Evolutionary conservation across 768 basidiomycete species (phyloP).

Genomic region (Zangia roseola): DNA sequence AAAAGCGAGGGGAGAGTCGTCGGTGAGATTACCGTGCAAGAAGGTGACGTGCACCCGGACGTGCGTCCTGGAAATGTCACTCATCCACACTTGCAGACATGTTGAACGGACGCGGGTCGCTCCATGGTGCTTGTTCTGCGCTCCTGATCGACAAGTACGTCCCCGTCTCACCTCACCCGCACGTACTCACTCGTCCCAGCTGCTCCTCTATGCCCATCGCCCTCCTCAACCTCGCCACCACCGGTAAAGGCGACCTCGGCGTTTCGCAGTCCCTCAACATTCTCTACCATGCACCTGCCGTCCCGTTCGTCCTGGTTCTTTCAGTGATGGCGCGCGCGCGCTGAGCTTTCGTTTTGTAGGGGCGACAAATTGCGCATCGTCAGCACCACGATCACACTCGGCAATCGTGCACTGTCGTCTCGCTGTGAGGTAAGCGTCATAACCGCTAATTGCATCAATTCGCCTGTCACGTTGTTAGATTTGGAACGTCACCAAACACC

Average conservation of each 20-base stretch:
- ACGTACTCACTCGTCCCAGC: constrained; percentile 25
- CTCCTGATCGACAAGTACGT: constrained; percentile 53
- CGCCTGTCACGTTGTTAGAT: constrained; percentile 36
- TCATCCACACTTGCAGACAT: constrained; percentile 40
- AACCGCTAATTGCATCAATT: background rate
- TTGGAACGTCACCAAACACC: constrained; percentile 52
- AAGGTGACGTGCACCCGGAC: too few species aligned
- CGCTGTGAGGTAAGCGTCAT: constrained; percentile 44
- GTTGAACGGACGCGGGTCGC: constrained; percentile 45
- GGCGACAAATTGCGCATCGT: constrained; percentile 52
- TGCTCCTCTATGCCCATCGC: constrained; percentile 51
- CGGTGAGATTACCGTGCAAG: constrained; percentile 40
- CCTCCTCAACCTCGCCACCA: constrained; percentile 29
- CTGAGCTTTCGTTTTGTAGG: constrained; percentile 29
- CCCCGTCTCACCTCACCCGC: background rate
- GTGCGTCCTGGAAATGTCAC: too few species aligned
- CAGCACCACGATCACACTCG: constrained; percentile 50
- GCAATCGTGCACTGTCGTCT: constrained; percentile 45
- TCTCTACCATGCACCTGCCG: constrained; percentile 57
- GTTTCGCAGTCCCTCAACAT: constrained; percentile 56
- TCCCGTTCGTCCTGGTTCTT: constrained; percentile 29
- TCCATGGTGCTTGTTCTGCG: constrained; percentile 59
- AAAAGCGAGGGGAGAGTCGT: constrained; percentile 47
- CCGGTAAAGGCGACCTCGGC: constrained; percentile 26
- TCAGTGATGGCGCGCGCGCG: too few species aligned